phyloP scores from a whole-genome alignment of 2,329 filamentous ascomycete species.

The Pyricularia sp. region DNA sequence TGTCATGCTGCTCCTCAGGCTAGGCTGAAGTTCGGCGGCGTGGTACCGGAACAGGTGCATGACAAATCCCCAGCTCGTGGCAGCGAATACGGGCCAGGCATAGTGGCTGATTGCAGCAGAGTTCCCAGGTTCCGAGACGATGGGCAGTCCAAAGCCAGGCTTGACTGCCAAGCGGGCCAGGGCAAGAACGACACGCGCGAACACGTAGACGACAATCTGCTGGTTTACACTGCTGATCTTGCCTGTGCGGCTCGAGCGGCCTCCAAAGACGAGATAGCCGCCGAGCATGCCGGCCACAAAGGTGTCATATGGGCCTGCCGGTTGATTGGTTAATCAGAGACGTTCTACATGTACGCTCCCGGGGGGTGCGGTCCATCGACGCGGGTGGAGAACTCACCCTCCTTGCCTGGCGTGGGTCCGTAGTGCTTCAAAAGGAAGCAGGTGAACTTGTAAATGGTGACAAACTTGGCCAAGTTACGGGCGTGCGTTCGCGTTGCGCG shows the following conservation, averaged over 20 bases:
- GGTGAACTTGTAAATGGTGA: conserved; percentile 73
- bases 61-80: conserved; percentile 78
- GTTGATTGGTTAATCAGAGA: background rate
- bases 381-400: conserved; percentile 26
- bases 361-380: background rate
- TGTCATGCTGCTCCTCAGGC: conserved; percentile 86
- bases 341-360: background rate
- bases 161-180: conserved; percentile 73
- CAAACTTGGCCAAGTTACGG: conserved; percentile 81
- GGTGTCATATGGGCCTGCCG: conserved; percentile 59
- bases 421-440: conserved; percentile 62
- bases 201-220: conserved; percentile 97
- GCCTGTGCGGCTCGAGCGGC: conserved; percentile 46
- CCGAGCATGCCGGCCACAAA: conserved; percentile 80
- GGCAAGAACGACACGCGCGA: conserved; percentile 77
- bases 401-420: conserved; percentile 44
- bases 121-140: conserved; percentile 34
- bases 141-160: conserved; percentile 37
- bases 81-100: conserved; percentile 88
- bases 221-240: conserved; percentile 73
- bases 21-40: conserved; percentile 81
- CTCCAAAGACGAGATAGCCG: conserved; percentile 85
- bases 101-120: conserved; percentile 46
- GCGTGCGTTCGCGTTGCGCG: conserved; percentile 85
- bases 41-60: conserved; percentile 94